Conservation (phyloP, 2,329 filamentous ascomycete species). For the Ploettnerulaceae sp. region DNA sequence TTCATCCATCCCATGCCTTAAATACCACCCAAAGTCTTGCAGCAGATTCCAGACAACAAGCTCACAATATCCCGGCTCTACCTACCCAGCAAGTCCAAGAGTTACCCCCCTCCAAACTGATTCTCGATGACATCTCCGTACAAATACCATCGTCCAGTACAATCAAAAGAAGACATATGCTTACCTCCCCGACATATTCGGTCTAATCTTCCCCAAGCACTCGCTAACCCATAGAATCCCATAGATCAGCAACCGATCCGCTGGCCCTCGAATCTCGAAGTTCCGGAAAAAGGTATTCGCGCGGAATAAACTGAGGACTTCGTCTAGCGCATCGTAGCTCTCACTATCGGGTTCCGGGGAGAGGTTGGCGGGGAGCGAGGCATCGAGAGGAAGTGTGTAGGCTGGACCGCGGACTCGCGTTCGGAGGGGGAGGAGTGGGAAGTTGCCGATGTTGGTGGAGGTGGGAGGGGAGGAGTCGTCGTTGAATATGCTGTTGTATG, state of each 20-base stretch:
- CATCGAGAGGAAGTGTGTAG: slow-evolving; percentile 67
- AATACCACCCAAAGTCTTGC: not conserved
- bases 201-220: slow-evolving; percentile 81
- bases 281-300: slow-evolving; percentile 99
- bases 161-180: slow-evolving; percentile 28
- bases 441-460: slow-evolving; percentile 69
- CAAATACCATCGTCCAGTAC: not conserved
- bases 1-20: not conserved
- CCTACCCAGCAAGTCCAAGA: not conserved
- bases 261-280: slow-evolving; percentile 96
- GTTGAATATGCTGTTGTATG: slow-evolving; percentile 98
- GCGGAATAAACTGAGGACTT: slow-evolving; percentile 87
- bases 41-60: too few relatives aligned
- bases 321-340: slow-evolving; percentile 94
- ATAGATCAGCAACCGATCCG: slow-evolving; percentile 92
- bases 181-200: slow-evolving; percentile 59
- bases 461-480: slow-evolving; percentile 62
- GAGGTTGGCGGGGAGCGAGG: slow-evolving; percentile 39
- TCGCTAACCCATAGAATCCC: slow-evolving; percentile 94
- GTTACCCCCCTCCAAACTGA: not conserved
- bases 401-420: slow-evolving; percentile 95
- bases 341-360: slow-evolving; percentile 79
- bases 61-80: too few relatives aligned
- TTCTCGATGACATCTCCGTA: not conserved
- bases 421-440: slow-evolving; percentile 88